These are phyloP conservation scores for Stagonosporopsis cucurbitacearum DNA, from an alignment of 2,329 filamentous ascomycete species.

Conservation along the genomic window DNA sequence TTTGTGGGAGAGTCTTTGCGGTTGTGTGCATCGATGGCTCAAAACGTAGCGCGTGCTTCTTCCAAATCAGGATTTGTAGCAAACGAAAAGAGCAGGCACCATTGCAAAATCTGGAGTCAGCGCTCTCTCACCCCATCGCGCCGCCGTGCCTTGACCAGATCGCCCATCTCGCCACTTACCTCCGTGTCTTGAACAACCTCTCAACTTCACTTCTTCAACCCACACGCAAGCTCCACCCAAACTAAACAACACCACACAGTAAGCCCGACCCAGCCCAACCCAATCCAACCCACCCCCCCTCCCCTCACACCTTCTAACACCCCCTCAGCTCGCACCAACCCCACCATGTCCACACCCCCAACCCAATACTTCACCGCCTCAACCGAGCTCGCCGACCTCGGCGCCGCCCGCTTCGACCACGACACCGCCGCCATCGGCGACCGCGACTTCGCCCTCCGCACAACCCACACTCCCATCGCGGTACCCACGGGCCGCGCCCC, in stretches of 20 bases:
- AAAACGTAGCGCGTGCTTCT: not conserved
- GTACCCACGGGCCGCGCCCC: conserved; percentile 33
- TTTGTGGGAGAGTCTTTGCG: conserved; percentile 86
- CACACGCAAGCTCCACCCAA: not conserved
- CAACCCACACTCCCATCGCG: conserved; percentile 22
- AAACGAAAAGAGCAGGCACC: not conserved
- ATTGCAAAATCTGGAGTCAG: not conserved
- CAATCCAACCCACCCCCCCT: no score
- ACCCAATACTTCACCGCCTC: conserved; percentile 16
- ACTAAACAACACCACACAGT: not conserved
- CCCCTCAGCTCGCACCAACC: not conserved
- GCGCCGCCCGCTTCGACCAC: conserved; percentile 37
- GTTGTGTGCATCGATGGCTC: conserved; percentile 57
- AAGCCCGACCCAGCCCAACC: not conserved
- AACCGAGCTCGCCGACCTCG: conserved; percentile 39
- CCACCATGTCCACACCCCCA: not conserved
- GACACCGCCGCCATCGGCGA: conserved; percentile 39
- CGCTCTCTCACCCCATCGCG: not conserved
- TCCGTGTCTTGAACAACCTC: no score
- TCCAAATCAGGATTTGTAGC: not conserved
- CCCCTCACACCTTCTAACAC: not conserved
- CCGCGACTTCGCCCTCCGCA: conserved; percentile 36
- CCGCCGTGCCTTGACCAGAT: no score
- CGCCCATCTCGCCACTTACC: not conserved
- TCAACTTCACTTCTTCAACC: no score